Evolutionary conservation across 768 basidiomycete species (phyloP).

Genomic region (Agaricus sinodeliciosus): DNA sequence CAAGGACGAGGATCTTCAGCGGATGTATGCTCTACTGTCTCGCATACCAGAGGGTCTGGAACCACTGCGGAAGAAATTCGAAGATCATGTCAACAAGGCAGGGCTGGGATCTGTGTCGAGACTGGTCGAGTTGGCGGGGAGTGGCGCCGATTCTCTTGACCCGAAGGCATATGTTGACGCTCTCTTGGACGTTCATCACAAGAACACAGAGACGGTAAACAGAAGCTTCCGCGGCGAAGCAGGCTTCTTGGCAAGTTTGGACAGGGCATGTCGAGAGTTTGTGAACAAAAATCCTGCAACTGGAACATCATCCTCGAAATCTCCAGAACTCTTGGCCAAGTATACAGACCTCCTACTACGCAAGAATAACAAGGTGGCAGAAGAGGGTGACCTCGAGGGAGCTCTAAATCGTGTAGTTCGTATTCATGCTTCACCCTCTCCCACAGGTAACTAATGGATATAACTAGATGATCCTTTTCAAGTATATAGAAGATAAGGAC

Average conservation of each 20-base stretch:
- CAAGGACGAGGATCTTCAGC: slow-evolving; percentile 89
- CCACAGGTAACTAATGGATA: slow-evolving; percentile 17
- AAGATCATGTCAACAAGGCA: slow-evolving; percentile 90
- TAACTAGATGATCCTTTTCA: slow-evolving; percentile 91
- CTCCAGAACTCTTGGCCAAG: slow-evolving; percentile 88
- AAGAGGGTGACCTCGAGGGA: slow-evolving; percentile 86
- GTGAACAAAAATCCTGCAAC: slow-evolving; percentile 92
- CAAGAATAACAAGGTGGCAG: slow-evolving; percentile 94
- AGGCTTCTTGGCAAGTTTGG: slow-evolving; percentile 88
- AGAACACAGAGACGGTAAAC: slow-evolving; percentile 84
- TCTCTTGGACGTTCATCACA: slow-evolving; percentile 83
- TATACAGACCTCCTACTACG: slow-evolving; percentile 84
- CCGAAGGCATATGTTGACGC: slow-evolving; percentile 95
- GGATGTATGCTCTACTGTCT: slow-evolving; percentile 91
- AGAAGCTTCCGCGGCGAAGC: slow-evolving; percentile 89
- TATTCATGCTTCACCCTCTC: slow-evolving; percentile 19
- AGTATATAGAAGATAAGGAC: slow-evolving; percentile 98
- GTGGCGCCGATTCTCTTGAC: slow-evolving; percentile 59
- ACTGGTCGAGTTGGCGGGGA: slow-evolving; percentile 52
- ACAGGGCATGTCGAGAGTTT: slow-evolving; percentile 93
- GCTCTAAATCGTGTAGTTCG: slow-evolving; percentile 86
- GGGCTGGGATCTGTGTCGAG: slow-evolving; percentile 80
- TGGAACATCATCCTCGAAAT: slow-evolving; percentile 78
- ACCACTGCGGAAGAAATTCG: slow-evolving; percentile 86
- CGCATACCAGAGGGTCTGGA: slow-evolving; percentile 89